Base-by-base conservation (phyloP, 208 protist genomes). In the Zelonia costaricensis region DNA sequence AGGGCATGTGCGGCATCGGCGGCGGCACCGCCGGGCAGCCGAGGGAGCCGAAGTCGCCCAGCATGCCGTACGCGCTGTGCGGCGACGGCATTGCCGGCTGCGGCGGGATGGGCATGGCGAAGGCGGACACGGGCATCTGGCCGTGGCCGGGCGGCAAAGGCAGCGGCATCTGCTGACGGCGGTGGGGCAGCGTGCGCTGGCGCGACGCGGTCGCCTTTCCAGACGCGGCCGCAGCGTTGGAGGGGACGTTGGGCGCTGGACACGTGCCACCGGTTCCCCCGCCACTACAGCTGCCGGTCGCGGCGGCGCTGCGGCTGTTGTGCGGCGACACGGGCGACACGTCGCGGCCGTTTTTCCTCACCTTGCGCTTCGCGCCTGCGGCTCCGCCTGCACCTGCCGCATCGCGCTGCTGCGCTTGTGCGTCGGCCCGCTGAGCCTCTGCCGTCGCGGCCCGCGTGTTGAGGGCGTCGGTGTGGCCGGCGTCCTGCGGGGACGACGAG, bases 1-100 rank as follows among this genome's bases (percentile, higher is more conserved):
- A 56, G 7, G 66, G 49, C 68, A 67, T 67, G 25, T 45, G 46
- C 9, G 68, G 20, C 53, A 67, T 56, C 27, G 46, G 1, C 30
- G 31, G 46, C 3, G 68, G 40, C 16, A 66, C 16, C 40, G 53
- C 53, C 30, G 40, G 46, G 54, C 57, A 63, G 22, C 45, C 52
- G 36, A 66, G 25, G 18, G 28, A 44, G 51, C 62, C 53, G 16
- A 69, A 42, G 27, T 68, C 62, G 9, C 57, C 47, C 48, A 49
- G 35, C 27, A 49, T 35, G 20, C 47, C 48, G 33, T 46, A 62
- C 30, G 69, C 33, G 27, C 35, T 28, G 8, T 45, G 45, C 7
- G 22, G 40, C 4, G 69, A 9, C 9, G 23, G 22, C 36, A 40
- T 16, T 1, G 20, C 43, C 4, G 43, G 30, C 1, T 35, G 40